phyloP scores from a whole-genome alignment of 169 alveolate species.

The Plasmodium ovale region DNA sequence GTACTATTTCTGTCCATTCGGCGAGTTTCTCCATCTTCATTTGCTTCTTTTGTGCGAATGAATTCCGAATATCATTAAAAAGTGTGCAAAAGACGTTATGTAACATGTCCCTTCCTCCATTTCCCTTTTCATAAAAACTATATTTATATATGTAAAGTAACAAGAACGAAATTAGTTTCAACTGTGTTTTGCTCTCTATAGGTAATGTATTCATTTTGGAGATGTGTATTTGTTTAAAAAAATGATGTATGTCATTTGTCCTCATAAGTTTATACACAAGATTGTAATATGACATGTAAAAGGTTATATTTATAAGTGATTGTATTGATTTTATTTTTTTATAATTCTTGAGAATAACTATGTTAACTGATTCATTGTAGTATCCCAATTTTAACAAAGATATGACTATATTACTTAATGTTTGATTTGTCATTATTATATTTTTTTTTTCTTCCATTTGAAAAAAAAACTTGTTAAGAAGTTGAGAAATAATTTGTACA shows the following conservation, averaged over 20 bases:
- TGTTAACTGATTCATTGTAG: slow-evolving; percentile 11
- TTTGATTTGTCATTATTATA: slow-evolving; percentile 21
- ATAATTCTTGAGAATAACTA: slow-evolving; percentile 33
- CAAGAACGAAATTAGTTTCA: slow-evolving; percentile 25
- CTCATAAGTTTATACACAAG: background rate
- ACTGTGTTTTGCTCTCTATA: slow-evolving; percentile 43
- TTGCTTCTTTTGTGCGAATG: background rate
- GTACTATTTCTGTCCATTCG: background rate
- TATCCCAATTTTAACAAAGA: slow-evolving; percentile 51
- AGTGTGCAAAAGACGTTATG: too few species aligned
- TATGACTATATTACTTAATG: slow-evolving; percentile 42
- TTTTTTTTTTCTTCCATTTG: background rate
- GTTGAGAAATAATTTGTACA: background rate
- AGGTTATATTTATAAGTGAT: slow-evolving; percentile 59
- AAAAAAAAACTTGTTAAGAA: slow-evolving; percentile 13
- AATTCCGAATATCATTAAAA: too few species aligned
- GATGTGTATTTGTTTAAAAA: slow-evolving; percentile 17
- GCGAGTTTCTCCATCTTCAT: background rate
- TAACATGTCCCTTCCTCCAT: too few species aligned
- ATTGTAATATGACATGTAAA: slow-evolving; percentile 62
- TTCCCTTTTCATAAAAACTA: background rate
- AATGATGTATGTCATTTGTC: slow-evolving; percentile 22
- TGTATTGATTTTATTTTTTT: slow-evolving; percentile 37
- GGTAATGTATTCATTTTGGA: slow-evolving; percentile 13
- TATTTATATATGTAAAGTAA: slow-evolving; percentile 18